Percentiles rank a stretch among this genome's conserved stretches.
phyloP scores from a whole-genome alignment of 257 asterid species.

The Lavandula angustifolia region DNA sequence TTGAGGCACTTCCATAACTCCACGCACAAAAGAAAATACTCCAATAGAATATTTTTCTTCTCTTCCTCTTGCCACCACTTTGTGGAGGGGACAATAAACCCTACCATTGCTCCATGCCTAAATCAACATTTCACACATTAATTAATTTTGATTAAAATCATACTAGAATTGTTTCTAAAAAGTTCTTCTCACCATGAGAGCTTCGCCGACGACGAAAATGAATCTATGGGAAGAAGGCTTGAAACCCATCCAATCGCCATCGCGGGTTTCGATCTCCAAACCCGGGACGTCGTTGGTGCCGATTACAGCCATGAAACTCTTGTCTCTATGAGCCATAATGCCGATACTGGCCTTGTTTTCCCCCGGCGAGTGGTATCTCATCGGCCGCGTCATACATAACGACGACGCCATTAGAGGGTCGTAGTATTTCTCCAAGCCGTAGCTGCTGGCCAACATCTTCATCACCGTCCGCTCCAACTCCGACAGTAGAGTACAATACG shows the following conservation, averaged over 20 bases:
- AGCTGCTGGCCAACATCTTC: slow-evolving; percentile 45
- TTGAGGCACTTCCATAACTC: slow-evolving; percentile 39
- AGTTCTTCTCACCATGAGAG: slow-evolving; percentile 37
- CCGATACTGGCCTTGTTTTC: slow-evolving; percentile 29
- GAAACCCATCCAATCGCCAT: no score
- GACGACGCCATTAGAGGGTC: slow-evolving; percentile 32
- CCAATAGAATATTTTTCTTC: slow-evolving; percentile 38
- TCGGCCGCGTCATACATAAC: slow-evolving; percentile 38
- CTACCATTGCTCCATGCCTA: slow-evolving; percentile 51
- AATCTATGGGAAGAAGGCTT: slow-evolving; percentile 37
- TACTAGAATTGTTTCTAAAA: neutral
- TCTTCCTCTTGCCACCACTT: slow-evolving; percentile 33
- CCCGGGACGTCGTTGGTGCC: slow-evolving; percentile 41
- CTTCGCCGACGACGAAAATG: slow-evolving; percentile 46
- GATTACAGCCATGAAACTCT: slow-evolving; percentile 40
- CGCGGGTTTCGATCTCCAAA: slow-evolving; percentile 45
- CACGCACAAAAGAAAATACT: slow-evolving; percentile 43
- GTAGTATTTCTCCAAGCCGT: slow-evolving; percentile 39
- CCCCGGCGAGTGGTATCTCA: no score
- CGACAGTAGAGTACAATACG: slow-evolving; percentile 34
- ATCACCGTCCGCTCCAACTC: slow-evolving; percentile 34
- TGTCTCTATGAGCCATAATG: slow-evolving; percentile 43
- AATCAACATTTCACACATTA: neutral
- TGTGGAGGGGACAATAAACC: slow-evolving; percentile 41
- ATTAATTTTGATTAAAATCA: neutral